Conservation (phyloP, 805 yeast species). For the Komagataella pseudopastoris region DNA sequence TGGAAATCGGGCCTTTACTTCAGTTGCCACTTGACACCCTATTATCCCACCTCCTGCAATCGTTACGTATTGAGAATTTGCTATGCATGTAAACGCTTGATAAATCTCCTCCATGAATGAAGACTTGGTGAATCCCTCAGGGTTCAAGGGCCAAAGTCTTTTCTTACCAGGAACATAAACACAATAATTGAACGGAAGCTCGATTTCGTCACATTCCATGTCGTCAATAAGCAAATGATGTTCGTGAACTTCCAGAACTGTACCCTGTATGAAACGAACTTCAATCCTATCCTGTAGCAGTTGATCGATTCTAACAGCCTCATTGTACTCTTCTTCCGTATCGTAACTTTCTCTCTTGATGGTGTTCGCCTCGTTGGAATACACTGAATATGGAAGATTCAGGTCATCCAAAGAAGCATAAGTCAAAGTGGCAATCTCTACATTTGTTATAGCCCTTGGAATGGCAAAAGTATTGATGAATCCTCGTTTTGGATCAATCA, state of each 20-base stretch:
- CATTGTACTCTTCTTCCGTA: not conserved
- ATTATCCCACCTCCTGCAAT: conserved; percentile 32
- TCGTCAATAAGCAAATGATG: conserved; percentile 1
- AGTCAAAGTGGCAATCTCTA: conserved; percentile 20
- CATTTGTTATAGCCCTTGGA: conserved; percentile 22
- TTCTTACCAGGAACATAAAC: conserved; percentile 34
- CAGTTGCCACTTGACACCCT: conserved; percentile 36
- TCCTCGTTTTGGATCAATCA: conserved; percentile 28
- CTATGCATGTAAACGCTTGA: conserved; percentile 16
- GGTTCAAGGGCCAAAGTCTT: conserved; percentile 39
- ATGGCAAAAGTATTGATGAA: conserved; percentile 25
- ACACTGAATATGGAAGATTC: conserved; percentile 2
- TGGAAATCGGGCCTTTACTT: conserved; percentile 22
- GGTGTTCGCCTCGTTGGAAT: not conserved
- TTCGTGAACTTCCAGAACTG: conserved; percentile 3
- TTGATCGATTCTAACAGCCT: not conserved
- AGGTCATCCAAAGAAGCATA: conserved; percentile 15
- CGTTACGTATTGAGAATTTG: conserved; percentile 15
- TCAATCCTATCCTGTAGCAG: not conserved
- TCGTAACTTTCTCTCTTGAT: not conserved
- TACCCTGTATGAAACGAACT: not conserved
- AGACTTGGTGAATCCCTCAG: conserved; percentile 26
- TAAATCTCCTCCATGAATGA: conserved; percentile 28
- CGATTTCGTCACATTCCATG: conserved; percentile 2
- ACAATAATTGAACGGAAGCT: conserved; percentile 28